Evolutionary conservation across 768 basidiomycete genomes (phyloP).

Genomic region (Phylloporus arenicola): DNA sequence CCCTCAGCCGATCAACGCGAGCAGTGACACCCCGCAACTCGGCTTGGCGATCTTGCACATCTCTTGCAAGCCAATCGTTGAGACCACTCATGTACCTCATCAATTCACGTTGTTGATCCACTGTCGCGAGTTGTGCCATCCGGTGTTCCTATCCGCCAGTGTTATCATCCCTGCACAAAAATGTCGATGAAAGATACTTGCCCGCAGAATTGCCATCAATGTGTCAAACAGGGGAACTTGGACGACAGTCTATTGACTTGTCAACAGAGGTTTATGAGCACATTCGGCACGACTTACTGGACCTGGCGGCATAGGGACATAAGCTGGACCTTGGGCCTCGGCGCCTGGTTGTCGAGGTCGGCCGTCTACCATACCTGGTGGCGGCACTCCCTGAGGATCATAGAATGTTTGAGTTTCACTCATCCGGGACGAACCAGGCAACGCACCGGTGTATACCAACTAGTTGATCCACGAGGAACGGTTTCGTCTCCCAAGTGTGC

Average conservation of each 20-base stretch:
- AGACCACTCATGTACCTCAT: slow-evolving; percentile 74
- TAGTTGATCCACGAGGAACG: slow-evolving; percentile 10
- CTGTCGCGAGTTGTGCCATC: slow-evolving; percentile 63
- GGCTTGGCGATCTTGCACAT: slow-evolving; percentile 72
- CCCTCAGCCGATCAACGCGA: slow-evolving; percentile 47
- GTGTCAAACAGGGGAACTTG: slow-evolving; percentile 65
- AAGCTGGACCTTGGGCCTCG: slow-evolving; percentile 26
- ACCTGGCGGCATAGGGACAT: slow-evolving; percentile 45
- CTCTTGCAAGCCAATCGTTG: slow-evolving; percentile 75
- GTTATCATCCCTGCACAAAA: slow-evolving; percentile 5
- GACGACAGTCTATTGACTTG: slow-evolving; percentile 45
- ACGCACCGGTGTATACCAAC: slow-evolving; percentile 27
- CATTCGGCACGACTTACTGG: slow-evolving; percentile 40
- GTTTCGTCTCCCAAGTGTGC: slow-evolving; percentile 13
- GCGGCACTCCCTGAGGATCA: slow-evolving; percentile 18
- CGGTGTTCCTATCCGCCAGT: slow-evolving; percentile 58
- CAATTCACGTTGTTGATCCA: slow-evolving; percentile 74
- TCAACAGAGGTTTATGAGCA: not conserved
- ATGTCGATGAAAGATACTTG: slow-evolving; percentile 27
- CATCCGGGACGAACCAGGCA: not conserved
- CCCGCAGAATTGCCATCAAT: slow-evolving; percentile 63
- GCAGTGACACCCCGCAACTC: slow-evolving; percentile 64
- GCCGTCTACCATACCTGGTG: slow-evolving; percentile 22
- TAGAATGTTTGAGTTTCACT: not conserved
- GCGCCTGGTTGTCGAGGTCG: slow-evolving; percentile 20